Evolutionary conservation across 2,329 filamentous ascomycete species (phyloP), one percentile per base, ranked within the genome.

Genomic region (Hypomyces perniciosus): DNA sequence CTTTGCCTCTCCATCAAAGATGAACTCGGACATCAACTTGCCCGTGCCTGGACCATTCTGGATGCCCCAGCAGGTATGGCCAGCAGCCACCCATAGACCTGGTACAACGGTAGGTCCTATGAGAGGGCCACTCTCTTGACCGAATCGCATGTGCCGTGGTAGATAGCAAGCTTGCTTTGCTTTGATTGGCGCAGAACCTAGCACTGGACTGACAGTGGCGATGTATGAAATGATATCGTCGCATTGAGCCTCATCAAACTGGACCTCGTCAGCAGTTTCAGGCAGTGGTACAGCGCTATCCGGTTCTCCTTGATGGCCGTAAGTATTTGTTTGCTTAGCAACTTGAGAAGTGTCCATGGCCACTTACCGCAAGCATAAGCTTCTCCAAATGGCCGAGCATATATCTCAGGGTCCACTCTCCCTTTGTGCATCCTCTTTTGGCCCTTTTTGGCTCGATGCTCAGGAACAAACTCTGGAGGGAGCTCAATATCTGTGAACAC

Each of bases 21-120:
- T 72, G 68, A 88, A 83, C 67, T 92, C 87, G 35, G 86, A 85
- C 73, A 93, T 85, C 37, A 92, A 67, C 69, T 85, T 88, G 4
- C 88, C 88, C 6, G 92, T 97, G 1, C 79, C 93, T 1, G 92
- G 91, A 1, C 84, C 90, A 71, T 99, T 97, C 72, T 97, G 92
- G 26, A 99, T 96, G 0, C 93, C 93, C 93, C 93, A 99, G 71
- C 92, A 97, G 1, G 90, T 96, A 73, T 99, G 93, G 0, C 93
- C 93, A 0, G 89, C 80, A 0, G 93, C 93, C 53, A 97, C 75
- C 66, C 86, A 85, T 40, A 97, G 62, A 0, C 91, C 90, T 6
- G 82, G 79, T 0, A 85, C 81, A 2, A 79, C 78, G 6, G 90
- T 91, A 48, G 77, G 73, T 0, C 93, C 93, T 27, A 97, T 79